These are phyloP conservation scores for Colletotrichum orbiculare DNA, from an alignment of 2,329 filamentous ascomycete species.

Conservation along the genomic window DNA sequence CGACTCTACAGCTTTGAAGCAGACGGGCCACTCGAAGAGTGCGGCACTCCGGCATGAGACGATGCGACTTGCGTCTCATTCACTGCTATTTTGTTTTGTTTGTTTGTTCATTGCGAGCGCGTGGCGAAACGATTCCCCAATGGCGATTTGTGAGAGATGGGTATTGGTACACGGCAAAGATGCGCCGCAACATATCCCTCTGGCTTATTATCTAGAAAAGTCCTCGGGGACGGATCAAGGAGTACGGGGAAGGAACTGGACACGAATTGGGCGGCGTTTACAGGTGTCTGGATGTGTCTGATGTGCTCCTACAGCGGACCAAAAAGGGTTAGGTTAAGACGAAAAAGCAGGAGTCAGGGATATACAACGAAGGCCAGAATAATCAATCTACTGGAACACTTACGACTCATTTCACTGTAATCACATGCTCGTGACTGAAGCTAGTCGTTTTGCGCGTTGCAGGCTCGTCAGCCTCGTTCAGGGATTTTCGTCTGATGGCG, in stretches of 20 bases:
- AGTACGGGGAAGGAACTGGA: not conserved
- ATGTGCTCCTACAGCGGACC: not conserved
- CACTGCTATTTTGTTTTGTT: not conserved
- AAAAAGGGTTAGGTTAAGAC: not conserved
- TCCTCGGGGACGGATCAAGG: slow-evolving; percentile 24
- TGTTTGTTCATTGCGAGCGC: slow-evolving; percentile 2
- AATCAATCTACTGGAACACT: slow-evolving; percentile 19
- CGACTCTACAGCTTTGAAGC: slow-evolving; percentile 82
- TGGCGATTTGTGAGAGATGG: slow-evolving; percentile 28
- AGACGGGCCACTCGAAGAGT: slow-evolving; percentile 57
- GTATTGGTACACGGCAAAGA: slow-evolving; percentile 2
- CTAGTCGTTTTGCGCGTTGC: not conserved
- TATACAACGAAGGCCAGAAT: slow-evolving; percentile 11
- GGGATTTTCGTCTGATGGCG: slow-evolving; percentile 26
- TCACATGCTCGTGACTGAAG: slow-evolving; percentile 31
- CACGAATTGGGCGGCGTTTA: slow-evolving; percentile 16
- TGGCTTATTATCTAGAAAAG: slow-evolving; percentile 28
- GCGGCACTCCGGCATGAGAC: slow-evolving; percentile 61
- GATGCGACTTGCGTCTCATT: slow-evolving; percentile 1
- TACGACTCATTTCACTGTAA: slow-evolving; percentile 19
- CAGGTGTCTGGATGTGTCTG: not conserved
- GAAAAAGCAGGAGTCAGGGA: slow-evolving; percentile 3
- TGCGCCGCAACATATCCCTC: not conserved
- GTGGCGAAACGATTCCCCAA: slow-evolving; percentile 30
- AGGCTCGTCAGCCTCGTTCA: slow-evolving; percentile 20